phyloP scores from a whole-genome alignment of 495 filamentous ascomycete species.

The Talaromyces proteolyticus region DNA sequence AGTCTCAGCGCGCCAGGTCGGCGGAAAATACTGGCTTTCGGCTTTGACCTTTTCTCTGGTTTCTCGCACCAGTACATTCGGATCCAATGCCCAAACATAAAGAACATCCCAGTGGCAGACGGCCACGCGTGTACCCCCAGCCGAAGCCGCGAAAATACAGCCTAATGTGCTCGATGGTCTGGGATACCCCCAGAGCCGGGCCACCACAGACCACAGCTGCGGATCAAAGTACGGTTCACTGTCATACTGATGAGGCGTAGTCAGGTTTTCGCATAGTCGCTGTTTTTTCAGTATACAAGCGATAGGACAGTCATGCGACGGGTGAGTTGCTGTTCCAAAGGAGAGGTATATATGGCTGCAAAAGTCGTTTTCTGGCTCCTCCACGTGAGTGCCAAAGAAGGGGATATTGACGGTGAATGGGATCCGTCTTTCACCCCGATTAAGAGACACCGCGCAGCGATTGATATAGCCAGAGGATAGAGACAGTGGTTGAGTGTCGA shows the following conservation, averaged over 20 bases:
- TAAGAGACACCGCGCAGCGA: conserved; percentile 2
- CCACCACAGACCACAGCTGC: conserved; percentile 25
- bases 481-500: too few relatives aligned
- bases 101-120: conserved; percentile 40
- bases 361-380: conserved; percentile 7
- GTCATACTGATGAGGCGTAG: too few relatives aligned
- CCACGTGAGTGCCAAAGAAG: conserved; percentile 34
- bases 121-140: conserved; percentile 31
- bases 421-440: too few relatives aligned
- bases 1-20: conserved; percentile 13
- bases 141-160: conserved; percentile 35
- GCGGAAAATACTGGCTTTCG: conserved; percentile 22
- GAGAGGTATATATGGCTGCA: conserved; percentile 39
- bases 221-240: too few relatives aligned
- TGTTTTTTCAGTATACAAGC: conserved; percentile 28
- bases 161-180: conserved; percentile 30
- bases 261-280: too few relatives aligned
- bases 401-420: conserved; percentile 36
- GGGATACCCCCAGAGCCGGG: conserved; percentile 34
- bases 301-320: conserved; percentile 32
- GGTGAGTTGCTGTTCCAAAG: conserved; percentile 33
- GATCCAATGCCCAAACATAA: conserved; percentile 39
- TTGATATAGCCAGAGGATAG: too few relatives aligned
- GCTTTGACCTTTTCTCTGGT: conserved; percentile 6
- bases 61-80: conserved; percentile 24